Evolutionary conservation across 2,329 filamentous ascomycete species (phyloP).

Genomic region (Aureobasidium sp.): DNA sequence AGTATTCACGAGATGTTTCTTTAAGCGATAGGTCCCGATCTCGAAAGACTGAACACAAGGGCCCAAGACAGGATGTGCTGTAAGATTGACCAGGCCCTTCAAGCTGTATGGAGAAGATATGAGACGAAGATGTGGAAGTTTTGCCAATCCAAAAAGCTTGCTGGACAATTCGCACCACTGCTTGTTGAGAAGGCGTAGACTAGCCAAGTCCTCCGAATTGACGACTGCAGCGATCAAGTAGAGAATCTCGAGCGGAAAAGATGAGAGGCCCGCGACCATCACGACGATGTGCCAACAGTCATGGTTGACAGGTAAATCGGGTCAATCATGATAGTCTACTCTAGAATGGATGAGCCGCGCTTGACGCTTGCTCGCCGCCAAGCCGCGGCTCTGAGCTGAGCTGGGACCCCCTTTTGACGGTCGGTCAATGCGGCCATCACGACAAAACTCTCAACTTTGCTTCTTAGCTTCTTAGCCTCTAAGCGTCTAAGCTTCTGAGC

Average conservation of each 20-base stretch:
- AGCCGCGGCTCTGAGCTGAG: background rate
- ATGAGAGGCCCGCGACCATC: background rate
- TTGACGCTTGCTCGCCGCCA: background rate
- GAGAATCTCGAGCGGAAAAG: background rate
- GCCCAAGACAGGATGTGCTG: background rate
- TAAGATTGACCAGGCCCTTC: background rate
- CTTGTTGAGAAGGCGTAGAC: background rate
- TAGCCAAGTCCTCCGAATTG: background rate
- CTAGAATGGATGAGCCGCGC: background rate
- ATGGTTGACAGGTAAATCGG: background rate
- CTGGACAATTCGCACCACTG: background rate
- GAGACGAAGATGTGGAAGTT: background rate
- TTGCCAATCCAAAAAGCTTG: background rate
- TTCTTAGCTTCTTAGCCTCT: too few relatives aligned
- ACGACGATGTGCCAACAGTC: background rate
- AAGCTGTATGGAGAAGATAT: slow-evolving; percentile 4
- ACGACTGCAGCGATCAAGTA: background rate
- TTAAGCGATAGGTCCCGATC: background rate
- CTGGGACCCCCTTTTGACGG: background rate
- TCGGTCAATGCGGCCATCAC: too few relatives aligned
- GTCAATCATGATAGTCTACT: background rate
- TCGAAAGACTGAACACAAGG: background rate
- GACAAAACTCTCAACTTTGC: too few relatives aligned
- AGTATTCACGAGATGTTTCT: background rate
- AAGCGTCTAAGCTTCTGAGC: too few relatives aligned